A percentile compares a stretch with the other conserved stretches of the same genome.
These are phyloP conservation scores for Botrytis elliptica DNA, from an alignment of 2,329 filamentous ascomycete species.

Conservation along the genomic window DNA sequence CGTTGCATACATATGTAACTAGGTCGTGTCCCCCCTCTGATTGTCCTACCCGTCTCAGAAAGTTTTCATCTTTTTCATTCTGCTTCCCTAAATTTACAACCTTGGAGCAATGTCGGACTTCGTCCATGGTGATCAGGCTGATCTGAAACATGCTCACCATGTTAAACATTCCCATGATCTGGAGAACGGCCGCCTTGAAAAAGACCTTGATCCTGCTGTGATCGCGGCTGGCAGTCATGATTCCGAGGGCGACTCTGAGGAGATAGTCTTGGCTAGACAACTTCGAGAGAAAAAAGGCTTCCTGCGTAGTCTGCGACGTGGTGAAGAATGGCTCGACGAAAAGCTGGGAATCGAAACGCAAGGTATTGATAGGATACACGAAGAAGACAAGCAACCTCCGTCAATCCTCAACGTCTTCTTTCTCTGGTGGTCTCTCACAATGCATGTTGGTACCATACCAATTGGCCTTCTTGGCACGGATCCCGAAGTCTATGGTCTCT, in stretches of 20 bases:
- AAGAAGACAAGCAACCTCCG: conserved; percentile 45
- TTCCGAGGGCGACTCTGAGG: conserved; percentile 21
- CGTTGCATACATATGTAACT: conserved; percentile 23
- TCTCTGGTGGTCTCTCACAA: conserved; percentile 46
- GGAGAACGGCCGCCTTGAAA: conserved; percentile 29
- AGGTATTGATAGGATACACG: conserved; percentile 48
- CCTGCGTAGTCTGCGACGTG: conserved; percentile 35
- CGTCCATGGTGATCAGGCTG: conserved; percentile 35
- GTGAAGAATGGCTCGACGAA: conserved; percentile 45
- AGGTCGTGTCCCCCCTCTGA: conserved; percentile 1
- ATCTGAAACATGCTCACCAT: conserved; percentile 29
- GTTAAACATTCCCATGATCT: conserved; percentile 29
- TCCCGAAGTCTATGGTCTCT: conserved; percentile 47
- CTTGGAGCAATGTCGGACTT: conserved; percentile 28
- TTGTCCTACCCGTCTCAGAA: conserved; percentile 14
- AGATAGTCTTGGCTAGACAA: conserved; percentile 32
- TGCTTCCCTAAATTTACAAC: neutral
- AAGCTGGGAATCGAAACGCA: conserved; percentile 49
- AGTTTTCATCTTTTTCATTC: conserved; percentile 11
- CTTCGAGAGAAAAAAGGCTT: conserved; percentile 30
- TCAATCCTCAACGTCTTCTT: conserved; percentile 46
- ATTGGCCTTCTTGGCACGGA: conserved; percentile 45
- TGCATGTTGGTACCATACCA: conserved; percentile 42
- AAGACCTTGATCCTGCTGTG: conserved; percentile 19
- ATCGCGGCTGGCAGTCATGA: conserved; percentile 12